Percentiles rank a stretch among this genome's conserved stretches.
Evolutionary conservation across 805 yeast genomes (phyloP).

Genomic region (Yarrowia porcina): DNA sequence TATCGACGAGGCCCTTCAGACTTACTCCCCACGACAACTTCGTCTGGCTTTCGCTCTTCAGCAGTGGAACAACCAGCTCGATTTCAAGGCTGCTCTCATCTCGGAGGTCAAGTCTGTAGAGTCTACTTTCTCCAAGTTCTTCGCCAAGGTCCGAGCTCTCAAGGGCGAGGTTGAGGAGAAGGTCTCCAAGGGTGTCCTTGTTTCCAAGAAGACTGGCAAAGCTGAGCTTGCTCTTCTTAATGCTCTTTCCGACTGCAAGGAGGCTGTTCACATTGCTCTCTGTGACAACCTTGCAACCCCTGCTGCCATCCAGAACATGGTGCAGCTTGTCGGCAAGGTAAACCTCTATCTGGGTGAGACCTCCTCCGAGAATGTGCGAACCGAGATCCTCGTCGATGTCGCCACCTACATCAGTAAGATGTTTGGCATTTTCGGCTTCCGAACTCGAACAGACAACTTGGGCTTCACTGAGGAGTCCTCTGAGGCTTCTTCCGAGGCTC

Average conservation of each 20-base stretch:
- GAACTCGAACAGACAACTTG: slow-evolving; percentile 59
- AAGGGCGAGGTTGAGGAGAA: slow-evolving; percentile 59
- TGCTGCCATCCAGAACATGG: slow-evolving; percentile 58
- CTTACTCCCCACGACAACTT: slow-evolving; percentile 73
- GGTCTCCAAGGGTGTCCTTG: slow-evolving; percentile 47
- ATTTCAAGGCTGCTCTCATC: slow-evolving; percentile 74
- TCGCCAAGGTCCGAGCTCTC: slow-evolving; percentile 81
- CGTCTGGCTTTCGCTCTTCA: slow-evolving; percentile 87
- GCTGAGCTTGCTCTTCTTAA: slow-evolving; percentile 55
- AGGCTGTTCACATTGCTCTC: slow-evolving; percentile 68
- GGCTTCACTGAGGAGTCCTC: slow-evolving; percentile 69
- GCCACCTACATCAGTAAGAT: slow-evolving; percentile 71
- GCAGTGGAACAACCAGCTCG: slow-evolving; percentile 90
- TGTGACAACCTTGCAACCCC: slow-evolving; percentile 88
- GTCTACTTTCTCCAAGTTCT: slow-evolving; percentile 72
- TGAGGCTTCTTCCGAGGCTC: slow-evolving; percentile 52
- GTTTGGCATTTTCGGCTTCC: slow-evolving; percentile 71
- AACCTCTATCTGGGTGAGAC: slow-evolving; percentile 67
- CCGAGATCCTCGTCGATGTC: slow-evolving; percentile 63
- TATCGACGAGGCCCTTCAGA: slow-evolving; percentile 78
- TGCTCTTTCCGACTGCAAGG: slow-evolving; percentile 51
- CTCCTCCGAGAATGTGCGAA: slow-evolving; percentile 49
- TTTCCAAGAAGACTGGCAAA: slow-evolving; percentile 59
- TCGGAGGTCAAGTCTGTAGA: slow-evolving; percentile 76
- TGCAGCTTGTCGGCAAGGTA: slow-evolving; percentile 64